Evolutionary conservation across 306 rosid genomes (phyloP), one percentile per base, ranked within the genome.

Genomic region (Rosa chinensis): DNA sequence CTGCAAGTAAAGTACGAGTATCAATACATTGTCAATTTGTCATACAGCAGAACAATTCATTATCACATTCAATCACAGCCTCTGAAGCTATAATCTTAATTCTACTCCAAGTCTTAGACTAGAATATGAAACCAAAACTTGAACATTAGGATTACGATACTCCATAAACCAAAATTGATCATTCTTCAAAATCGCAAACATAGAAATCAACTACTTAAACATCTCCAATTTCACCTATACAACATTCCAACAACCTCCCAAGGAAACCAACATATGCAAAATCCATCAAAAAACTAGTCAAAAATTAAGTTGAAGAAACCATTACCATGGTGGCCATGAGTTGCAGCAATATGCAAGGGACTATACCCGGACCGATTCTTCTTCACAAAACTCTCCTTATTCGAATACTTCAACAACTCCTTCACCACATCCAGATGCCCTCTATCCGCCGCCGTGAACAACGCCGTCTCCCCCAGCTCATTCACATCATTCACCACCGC

Each of bases 311-410:
- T 35, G 70, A 7, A 9, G 0, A 12, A n/a, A 63, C 32, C 59
- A 66, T 81, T 84, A 96, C 99, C 92, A 79, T 93, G 96, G 49
- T 87, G 96, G 35, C 99, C 99, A 73, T 88, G 92, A 79, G 87
- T 89, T 56, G 99, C 99, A 72, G 99, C 98, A 43, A 85, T 85
- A 85, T 96, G 99, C 92, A 96, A 83, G 5, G 99, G 94, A 85
- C 90, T 96, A 59, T 85, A 91, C 35, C 87, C 87, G 2, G 93
- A 88, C 14, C 86, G 85, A 77, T 93, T 96, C 89, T 93, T 93
- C 83, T 86, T 93, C 0, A 87, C 76, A 76, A 93, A 77, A 0
- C 94, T 85, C 59, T 89, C 91, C 32, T 78, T 73, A 35, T 82
- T 90, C 1, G 96, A 88, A 85, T 96, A 88, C 80, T 90, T 88